These are phyloP conservation scores for Furcasterigmium furcatum DNA, from an alignment of 2,329 filamentous ascomycete genomes.

Conservation along the genomic window DNA sequence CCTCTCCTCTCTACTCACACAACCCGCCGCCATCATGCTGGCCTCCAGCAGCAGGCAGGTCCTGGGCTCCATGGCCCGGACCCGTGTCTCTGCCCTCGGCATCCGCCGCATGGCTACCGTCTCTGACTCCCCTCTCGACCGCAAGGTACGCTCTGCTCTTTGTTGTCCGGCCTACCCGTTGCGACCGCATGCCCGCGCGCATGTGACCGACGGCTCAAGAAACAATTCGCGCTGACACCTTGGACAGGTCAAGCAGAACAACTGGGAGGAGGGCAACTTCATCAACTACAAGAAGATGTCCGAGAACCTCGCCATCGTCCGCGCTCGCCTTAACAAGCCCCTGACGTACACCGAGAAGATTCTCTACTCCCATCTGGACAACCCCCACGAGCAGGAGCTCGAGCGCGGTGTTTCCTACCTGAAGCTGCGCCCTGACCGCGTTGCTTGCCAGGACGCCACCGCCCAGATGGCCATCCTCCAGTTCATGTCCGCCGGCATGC, in stretches of 20 bases:
- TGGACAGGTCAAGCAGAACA: constrained; percentile 81
- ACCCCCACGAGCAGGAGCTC: constrained; percentile 93
- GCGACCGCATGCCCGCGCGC: no score
- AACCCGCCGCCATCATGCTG: constrained; percentile 56
- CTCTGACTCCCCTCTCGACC: constrained; percentile 80
- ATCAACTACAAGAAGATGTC: constrained; percentile 99
- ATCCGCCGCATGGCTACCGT: constrained; percentile 79
- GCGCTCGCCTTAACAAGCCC: constrained; percentile 83
- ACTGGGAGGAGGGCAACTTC: constrained; percentile 92
- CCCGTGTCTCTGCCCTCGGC: constrained; percentile 58
- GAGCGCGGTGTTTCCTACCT: constrained; percentile 94
- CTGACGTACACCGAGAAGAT: constrained; percentile 98
- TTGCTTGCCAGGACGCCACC: constrained; percentile 98
- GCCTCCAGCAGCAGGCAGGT: constrained; percentile 60
- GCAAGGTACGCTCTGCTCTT: constrained; percentile 69
- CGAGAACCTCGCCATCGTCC: constrained; percentile 91
- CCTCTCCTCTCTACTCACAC: constrained; percentile 19
- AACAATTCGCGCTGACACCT: background rate
- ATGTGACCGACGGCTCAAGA: no score
- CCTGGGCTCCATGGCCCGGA: constrained; percentile 61
- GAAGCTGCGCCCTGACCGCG: constrained; percentile 93
- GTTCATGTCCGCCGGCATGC: constrained; percentile 99
- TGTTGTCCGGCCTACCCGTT: no score
- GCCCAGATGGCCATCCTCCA: constrained; percentile 99
- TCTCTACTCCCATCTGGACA: constrained; percentile 96